Evolutionary conservation across 371 early-diverging fungal genomes (phyloP).

Genomic region (Conidiobolus incongruus): DNA sequence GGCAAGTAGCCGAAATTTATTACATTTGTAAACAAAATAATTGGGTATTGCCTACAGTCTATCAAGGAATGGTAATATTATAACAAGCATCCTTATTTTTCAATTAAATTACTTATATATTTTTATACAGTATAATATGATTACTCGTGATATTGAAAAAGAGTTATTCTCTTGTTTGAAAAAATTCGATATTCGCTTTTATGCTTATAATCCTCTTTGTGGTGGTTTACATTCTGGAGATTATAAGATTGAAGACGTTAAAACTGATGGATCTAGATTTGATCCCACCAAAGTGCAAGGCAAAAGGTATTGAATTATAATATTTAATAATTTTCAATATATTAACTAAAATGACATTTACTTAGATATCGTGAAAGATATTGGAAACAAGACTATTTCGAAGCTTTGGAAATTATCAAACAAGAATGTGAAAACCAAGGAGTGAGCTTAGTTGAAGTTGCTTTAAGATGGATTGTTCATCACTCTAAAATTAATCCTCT

Average conservation of each 20-base stretch:
- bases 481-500: constrained; percentile 23
- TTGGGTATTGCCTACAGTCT: constrained; percentile 20
- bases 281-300: constrained; percentile 19
- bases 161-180: constrained; percentile 33
- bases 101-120: not conserved
- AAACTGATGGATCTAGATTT: constrained; percentile 22
- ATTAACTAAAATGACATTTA: not conserved
- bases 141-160: constrained; percentile 31
- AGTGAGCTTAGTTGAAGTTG: constrained; percentile 18
- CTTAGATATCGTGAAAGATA: constrained; percentile 28
- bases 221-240: constrained; percentile 27
- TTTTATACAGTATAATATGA: constrained; percentile 22
- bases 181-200: constrained; percentile 18
- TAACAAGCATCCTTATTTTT: too few species aligned
- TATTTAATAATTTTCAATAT: not conserved
- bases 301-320: constrained; percentile 9
- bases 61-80: constrained; percentile 19
- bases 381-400: constrained; percentile 28
- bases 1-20: constrained; percentile 20
- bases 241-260: constrained; percentile 11
- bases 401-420: constrained; percentile 18
- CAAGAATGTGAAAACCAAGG: constrained; percentile 12
- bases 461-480: constrained; percentile 33
- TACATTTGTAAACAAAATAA: constrained; percentile 14
- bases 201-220: constrained; percentile 34